Conservation (phyloP, 108 stramenopile genomes). For the Conticribra weissflogii region DNA sequence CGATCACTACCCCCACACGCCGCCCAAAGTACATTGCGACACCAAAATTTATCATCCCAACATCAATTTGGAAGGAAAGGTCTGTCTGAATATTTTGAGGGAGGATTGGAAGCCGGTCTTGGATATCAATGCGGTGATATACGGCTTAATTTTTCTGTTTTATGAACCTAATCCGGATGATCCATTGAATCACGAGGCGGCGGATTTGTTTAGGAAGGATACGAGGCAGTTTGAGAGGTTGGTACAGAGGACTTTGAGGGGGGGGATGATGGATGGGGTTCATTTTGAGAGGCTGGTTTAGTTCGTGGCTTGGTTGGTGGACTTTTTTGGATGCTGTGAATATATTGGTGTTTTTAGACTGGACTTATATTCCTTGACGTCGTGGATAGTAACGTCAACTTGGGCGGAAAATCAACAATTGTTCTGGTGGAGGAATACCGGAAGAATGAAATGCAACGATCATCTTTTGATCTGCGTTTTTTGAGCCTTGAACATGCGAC, state of each 20-base stretch:
- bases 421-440: no score
- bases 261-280: slow-evolving; percentile 86
- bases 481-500: no score
- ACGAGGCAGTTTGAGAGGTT: slow-evolving; percentile 81
- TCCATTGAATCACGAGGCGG: slow-evolving; percentile 99
- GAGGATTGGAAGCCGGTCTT: slow-evolving; percentile 99
- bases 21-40: slow-evolving; percentile 95
- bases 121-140: slow-evolving; percentile 99
- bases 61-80: slow-evolving; percentile 98
- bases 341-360: no score
- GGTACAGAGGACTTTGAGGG: slow-evolving; percentile 84
- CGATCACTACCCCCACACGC: slow-evolving; percentile 97
- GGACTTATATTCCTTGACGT: no score
- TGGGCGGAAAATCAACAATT: no score
- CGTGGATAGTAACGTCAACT: no score
- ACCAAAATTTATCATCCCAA: slow-evolving; percentile 99
- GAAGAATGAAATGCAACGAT: no score
- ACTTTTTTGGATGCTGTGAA: no score
- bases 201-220: slow-evolving; percentile 96
- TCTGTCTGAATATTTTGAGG: slow-evolving; percentile 98
- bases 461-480: no score
- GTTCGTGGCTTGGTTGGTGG: no score
- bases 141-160: slow-evolving; percentile 98
- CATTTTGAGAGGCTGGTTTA: slow-evolving; percentile 83
- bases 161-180: slow-evolving; percentile 99